Conservation (phyloP, 345 rosid species). For the Hypericum androsaemum region DNA sequence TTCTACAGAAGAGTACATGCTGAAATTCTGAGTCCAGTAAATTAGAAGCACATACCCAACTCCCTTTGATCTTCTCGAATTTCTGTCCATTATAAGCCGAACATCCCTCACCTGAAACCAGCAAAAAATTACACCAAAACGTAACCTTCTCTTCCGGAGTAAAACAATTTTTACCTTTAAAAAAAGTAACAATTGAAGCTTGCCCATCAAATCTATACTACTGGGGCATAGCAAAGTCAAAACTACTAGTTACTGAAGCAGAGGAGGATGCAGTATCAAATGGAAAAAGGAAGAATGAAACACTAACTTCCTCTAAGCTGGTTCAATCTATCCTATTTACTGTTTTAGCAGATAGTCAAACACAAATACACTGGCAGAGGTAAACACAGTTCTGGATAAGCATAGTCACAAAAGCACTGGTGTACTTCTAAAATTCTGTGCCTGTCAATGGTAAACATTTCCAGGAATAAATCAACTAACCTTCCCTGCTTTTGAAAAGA, state of each 20-base stretch:
- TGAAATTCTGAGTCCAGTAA: slow-evolving; percentile 11
- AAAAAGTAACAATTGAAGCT: slow-evolving; percentile 13
- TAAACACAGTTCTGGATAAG: too few species aligned
- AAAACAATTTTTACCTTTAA: too few species aligned
- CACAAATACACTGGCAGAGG: neutral
- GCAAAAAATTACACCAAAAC: slow-evolving; percentile 11
- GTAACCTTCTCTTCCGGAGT: too few species aligned
- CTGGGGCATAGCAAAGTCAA: slow-evolving; percentile 27
- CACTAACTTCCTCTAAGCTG: slow-evolving; percentile 3
- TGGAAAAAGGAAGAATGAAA: slow-evolving; percentile 3
- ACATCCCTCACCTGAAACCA: slow-evolving; percentile 86
- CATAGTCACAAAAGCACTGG: too few species aligned
- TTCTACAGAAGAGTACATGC: slow-evolving; percentile 32
- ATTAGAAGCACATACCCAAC: slow-evolving; percentile 68
- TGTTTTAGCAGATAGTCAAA: neutral
- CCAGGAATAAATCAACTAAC: slow-evolving; percentile 26
- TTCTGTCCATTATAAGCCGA: slow-evolving; percentile 93
- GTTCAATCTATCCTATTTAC: neutral
- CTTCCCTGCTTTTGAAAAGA: slow-evolving; percentile 94
- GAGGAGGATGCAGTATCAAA: slow-evolving; percentile 13
- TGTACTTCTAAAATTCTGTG: neutral
- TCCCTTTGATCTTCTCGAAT: slow-evolving; percentile 90
- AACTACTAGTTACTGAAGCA: slow-evolving; percentile 19
- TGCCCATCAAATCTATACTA: slow-evolving; percentile 16
- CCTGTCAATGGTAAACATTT: neutral